Evolutionary conservation across 2,329 filamentous ascomycete species (phyloP).

Genomic region (Dothistroma septosporum): DNA sequence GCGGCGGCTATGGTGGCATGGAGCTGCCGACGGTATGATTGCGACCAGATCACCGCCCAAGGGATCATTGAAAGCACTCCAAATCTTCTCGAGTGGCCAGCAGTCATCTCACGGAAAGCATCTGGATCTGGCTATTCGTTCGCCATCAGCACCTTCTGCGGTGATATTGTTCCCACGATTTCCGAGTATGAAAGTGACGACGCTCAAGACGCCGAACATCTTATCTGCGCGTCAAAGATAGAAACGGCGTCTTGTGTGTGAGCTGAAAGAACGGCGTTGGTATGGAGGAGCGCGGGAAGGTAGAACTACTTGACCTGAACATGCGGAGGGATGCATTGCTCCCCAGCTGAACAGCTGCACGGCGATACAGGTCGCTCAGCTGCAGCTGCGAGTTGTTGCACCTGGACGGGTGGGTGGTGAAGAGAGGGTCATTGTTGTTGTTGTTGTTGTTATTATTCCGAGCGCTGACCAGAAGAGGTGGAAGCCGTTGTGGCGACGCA

Average conservation of each 20-base stretch:
- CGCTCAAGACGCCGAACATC: neutral
- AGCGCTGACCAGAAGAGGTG: neutral
- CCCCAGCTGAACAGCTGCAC: neutral
- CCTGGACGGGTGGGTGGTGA: neutral
- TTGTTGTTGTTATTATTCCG: too few species aligned
- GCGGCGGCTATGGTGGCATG: slow-evolving; percentile 47
- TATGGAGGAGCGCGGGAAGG: neutral
- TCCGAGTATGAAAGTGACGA: neutral
- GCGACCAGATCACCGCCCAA: slow-evolving; percentile 50
- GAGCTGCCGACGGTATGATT: slow-evolving; percentile 50
- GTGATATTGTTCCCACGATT: neutral
- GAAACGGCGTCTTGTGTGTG: neutral
- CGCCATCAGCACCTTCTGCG: neutral
- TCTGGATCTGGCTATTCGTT: slow-evolving; percentile 35
- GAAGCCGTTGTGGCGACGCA: neutral
- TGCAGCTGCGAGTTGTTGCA: neutral
- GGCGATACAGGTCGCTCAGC: neutral
- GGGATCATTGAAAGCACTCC: slow-evolving; percentile 51
- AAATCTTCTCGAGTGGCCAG: slow-evolving; percentile 50
- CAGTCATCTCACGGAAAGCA: slow-evolving; percentile 52
- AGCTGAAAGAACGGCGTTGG: neutral
- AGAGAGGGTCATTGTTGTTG: too few species aligned
- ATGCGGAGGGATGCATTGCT: neutral
- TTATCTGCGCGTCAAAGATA: neutral
- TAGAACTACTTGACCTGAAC: neutral